Base-by-base conservation (phyloP, 106 monocot genomes). In the Triglochin maritima region DNA sequence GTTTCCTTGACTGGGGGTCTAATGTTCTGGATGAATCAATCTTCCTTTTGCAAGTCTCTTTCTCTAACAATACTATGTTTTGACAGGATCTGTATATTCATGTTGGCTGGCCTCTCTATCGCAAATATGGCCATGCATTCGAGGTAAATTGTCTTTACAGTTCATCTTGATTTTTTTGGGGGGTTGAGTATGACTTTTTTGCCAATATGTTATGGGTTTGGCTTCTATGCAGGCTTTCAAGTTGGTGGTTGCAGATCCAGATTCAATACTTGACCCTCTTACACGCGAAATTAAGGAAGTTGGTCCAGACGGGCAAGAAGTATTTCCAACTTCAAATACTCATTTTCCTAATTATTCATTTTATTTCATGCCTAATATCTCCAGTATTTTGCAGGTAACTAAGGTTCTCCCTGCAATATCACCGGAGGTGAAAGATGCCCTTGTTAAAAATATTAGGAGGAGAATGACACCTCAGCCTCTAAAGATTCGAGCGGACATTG, bases 401-500 rank as follows among this genome's bases (percentile, higher is more conserved):
- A 87, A 82, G 73, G 82, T 81, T 56, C 80, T 85, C 71, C 85
- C 80, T 15, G 92, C 85, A 41, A 8, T 93, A 59, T 86, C 88
- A n/a, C n/a, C 76, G 0, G 93, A 93, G 47, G 83, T 93, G 50
- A 93, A 93, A 70, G 93, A 93, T 67, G 62, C 74, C 12, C 47
- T 93, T 67, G 72, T 93, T n/a, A 93, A 79, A 79, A 93, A 93
- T 54, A 88, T 93, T 46, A 79, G 83, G 75, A 71, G 93, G 68
- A 88, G 93, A 77, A 93, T 93, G 93, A 93, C 93, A 6, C 93
- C 88, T 0, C 93, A 93, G 64, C 93, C 93, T 3, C 63, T 93
- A 43, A 93, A 93, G 80, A 88, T 93, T 46, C 80, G 88, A 9
- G 93, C 88, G 6, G 93, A 93, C 78, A 76, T 93, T 45, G 88